phyloP scores from a whole-genome alignment of 1,139 yeast species.

The Sugiyamaella sp. region DNA sequence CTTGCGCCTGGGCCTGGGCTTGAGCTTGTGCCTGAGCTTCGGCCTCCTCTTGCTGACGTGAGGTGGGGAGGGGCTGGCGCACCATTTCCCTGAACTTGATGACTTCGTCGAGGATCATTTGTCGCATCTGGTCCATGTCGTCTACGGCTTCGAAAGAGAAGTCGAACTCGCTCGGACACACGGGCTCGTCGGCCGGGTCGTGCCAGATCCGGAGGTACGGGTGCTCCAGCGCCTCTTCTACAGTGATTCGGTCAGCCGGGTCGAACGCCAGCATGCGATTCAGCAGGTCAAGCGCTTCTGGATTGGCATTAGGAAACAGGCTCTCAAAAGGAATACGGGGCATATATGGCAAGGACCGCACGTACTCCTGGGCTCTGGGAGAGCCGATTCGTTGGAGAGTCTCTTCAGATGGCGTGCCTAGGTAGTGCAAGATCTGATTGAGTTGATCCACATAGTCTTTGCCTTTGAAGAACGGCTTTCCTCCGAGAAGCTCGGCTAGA shows the following conservation, averaged over 20 bases:
- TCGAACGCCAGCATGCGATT: constrained; percentile 84
- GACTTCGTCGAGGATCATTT: constrained; percentile 82
- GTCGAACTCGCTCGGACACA: constrained; percentile 80
- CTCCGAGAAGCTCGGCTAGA: constrained; percentile 88
- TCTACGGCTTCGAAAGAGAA: constrained; percentile 87
- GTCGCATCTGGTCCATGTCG: constrained; percentile 74
- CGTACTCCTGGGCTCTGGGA: constrained; percentile 88
- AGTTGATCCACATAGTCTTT: constrained; percentile 95
- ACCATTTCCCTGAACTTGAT: constrained; percentile 78
- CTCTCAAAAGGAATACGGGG: constrained; percentile 75
- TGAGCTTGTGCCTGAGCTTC: constrained; percentile 29
- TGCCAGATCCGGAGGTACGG: constrained; percentile 94
- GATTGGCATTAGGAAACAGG: constrained; percentile 82
- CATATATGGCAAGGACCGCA: constrained; percentile 80
- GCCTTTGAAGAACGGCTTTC: constrained; percentile 90
- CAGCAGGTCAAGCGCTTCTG: constrained; percentile 80
- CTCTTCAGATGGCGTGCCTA: constrained; percentile 90
- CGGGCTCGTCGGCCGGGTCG: constrained; percentile 94
- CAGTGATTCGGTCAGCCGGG: constrained; percentile 84
- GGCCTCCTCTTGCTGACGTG: constrained; percentile 30
- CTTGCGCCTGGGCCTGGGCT: constrained; percentile 26
- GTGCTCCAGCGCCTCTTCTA: constrained; percentile 85
- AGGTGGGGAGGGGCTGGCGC: constrained; percentile 52
- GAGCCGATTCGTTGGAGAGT: constrained; percentile 86
- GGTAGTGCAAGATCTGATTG: constrained; percentile 77